These are phyloP conservation scores for Scalesia atractyloides DNA, from an alignment of 129 eudicot species.

Conservation along the genomic window DNA sequence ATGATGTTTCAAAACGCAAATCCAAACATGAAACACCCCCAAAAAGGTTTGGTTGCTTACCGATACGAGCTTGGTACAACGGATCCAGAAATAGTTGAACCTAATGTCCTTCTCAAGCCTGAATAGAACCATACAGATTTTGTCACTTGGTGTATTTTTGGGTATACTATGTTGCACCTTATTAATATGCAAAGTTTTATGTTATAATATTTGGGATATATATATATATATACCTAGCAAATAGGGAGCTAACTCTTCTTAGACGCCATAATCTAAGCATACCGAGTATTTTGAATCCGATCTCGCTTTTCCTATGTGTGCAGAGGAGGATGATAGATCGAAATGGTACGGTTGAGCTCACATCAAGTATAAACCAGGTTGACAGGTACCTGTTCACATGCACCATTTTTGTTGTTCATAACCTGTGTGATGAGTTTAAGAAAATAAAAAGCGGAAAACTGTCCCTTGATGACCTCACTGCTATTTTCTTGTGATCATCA, in stretches of 20 bases:
- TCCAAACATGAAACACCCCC: neutral
- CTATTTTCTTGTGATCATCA: constrained; percentile 81
- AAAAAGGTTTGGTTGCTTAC: constrained; percentile 49
- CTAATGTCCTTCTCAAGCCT: constrained; percentile 98
- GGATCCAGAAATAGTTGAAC: constrained; percentile 91
- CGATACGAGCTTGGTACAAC: constrained; percentile 77
- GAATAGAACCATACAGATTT: constrained; percentile 36
- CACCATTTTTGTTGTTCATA: constrained; percentile 19
- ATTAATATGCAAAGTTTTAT: constrained; percentile 4
- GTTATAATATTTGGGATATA: neutral
- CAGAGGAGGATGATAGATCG: constrained; percentile 70
- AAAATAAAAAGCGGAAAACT: neutral
- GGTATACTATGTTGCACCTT: constrained; percentile 18
- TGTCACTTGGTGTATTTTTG: constrained; percentile 26
- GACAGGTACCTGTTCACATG: constrained; percentile 69
- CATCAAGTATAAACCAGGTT: constrained; percentile 88
- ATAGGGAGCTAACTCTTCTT: constrained; percentile 90
- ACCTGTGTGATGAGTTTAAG: neutral
- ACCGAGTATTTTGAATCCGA: constrained; percentile 68
- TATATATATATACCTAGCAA: constrained; percentile 61
- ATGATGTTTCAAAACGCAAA: neutral
- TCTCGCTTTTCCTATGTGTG: constrained; percentile 62
- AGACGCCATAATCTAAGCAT: constrained; percentile 99
- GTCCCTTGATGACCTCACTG: constrained; percentile 55
- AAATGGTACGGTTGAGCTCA: constrained; percentile 86